These are phyloP conservation scores for Amylostereum chailletii DNA, from an alignment of 1,284 basidiomycete genomes.

Conservation along the genomic window DNA sequence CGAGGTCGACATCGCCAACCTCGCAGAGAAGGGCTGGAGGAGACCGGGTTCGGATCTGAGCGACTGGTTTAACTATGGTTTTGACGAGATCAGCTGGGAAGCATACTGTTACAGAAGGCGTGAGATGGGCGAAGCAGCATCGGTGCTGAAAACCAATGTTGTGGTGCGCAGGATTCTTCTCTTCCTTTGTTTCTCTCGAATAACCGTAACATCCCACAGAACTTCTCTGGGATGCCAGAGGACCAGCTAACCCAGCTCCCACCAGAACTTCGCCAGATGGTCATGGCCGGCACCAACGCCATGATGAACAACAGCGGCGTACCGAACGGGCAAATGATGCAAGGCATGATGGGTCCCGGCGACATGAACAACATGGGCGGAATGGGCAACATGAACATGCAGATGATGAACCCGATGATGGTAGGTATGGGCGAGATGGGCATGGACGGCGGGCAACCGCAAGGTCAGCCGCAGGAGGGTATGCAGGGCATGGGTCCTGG, in stretches of 20 bases:
- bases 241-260: constrained; percentile 69
- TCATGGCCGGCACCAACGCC: constrained; percentile 65
- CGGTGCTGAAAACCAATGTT: constrained; percentile 69
- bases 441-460: constrained; percentile 23
- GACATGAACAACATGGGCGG: constrained; percentile 27
- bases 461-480: constrained; percentile 34
- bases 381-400: constrained; percentile 38
- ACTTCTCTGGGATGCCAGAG: constrained; percentile 73
- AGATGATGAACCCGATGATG: constrained; percentile 30
- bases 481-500: constrained; percentile 39
- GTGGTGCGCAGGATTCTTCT: constrained; percentile 41
- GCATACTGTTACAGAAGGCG: constrained; percentile 83
- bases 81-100: constrained; percentile 95
- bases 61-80: constrained; percentile 99
- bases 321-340: constrained; percentile 17
- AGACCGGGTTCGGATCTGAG: constrained; percentile 88
- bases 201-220: constrained; percentile 30
- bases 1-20: constrained; percentile 77
- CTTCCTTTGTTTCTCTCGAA: not conserved
- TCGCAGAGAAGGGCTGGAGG: constrained; percentile 90
- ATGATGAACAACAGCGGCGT: constrained; percentile 58
- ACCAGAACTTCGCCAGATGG: constrained; percentile 74
- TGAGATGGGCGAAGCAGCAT: constrained; percentile 73
- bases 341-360: constrained; percentile 46
- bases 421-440: constrained; percentile 16